Base-by-base conservation (phyloP, 2,329 filamentous ascomycete species). In the Delphinella strobiligena region DNA sequence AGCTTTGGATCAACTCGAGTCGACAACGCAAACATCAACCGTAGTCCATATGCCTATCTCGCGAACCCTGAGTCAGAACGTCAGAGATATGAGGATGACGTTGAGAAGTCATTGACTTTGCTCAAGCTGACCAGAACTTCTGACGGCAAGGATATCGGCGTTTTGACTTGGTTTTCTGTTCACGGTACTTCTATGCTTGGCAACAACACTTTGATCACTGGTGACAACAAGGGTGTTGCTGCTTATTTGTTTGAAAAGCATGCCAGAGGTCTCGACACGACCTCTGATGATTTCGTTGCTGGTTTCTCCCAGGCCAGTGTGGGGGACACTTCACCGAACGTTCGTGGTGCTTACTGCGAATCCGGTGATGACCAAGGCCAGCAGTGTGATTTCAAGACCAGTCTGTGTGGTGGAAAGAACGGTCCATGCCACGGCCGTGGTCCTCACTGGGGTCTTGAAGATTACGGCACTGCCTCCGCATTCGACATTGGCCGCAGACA, bases 201-300 rank as follows among this genome's bases (percentile, higher is more conserved):
- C 40, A 95, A 95, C 62, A 94, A 94, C 61, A 95, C 87, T 0
- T 69, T 94, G 11, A 75, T 91, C 37, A 80, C 87, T 2, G 89
- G 85, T n/a, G 89, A 96, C 59, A 96, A 96, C 66, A 96, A 96
- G 63, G 89, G 89, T 10, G 85, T 94, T 5, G 88, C 89, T 2
- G 83, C 88, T 0, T 82, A 81, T 54, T 66, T 94, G 10, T 80
- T 95, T 38, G 89, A 96, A 56, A 73, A 81, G 48, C 78, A 74
- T 37, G 45, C 45, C 10, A 22, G 22, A n/a, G 11, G 19, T 11
- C 19, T 40, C 8, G 27, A 33, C 24, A 40, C 34, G 3, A 18
- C 41, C 2, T 53, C 52, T 2, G 32, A 41, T 14, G 73, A 71
- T 8, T 94, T 93, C 50, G 83, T 95, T 1, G 87, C 88, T 2